Evolutionary conservation across 1,139 yeast genomes (phyloP).

Genomic region (Candida freyschussii): DNA sequence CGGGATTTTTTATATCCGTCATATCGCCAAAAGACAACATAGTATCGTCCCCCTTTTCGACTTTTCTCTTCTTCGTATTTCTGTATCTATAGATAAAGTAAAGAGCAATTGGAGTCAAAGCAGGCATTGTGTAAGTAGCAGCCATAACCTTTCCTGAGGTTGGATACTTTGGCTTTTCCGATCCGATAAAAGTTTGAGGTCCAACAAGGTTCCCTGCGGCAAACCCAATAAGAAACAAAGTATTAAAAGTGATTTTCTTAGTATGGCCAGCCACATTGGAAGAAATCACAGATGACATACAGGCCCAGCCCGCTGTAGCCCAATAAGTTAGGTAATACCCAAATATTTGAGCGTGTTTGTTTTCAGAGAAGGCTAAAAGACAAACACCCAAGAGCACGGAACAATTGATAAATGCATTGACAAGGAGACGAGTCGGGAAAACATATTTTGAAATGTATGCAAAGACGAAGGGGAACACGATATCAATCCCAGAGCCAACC

Average conservation of each 20-base stretch:
- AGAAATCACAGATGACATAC: conserved; percentile 28
- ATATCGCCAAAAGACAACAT: conserved; percentile 7
- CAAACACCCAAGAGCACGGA: no score
- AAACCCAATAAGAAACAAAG: conserved; percentile 46
- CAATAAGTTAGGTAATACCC: conserved; percentile 36
- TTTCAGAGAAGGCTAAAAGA: conserved; percentile 43
- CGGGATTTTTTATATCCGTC: conserved; percentile 9
- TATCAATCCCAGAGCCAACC: conserved; percentile 34
- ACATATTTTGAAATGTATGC: conserved; percentile 31
- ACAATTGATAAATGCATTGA: conserved; percentile 34
- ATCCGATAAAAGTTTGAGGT: conserved; percentile 39
- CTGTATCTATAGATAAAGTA: conserved; percentile 5
- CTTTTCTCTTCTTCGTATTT: conserved; percentile 4
- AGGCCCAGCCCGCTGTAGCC: conserved; percentile 34
- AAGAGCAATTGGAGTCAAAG: conserved; percentile 4
- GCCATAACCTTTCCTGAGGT: conserved; percentile 10
- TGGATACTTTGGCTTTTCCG: conserved; percentile 6
- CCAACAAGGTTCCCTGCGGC: conserved; percentile 48
- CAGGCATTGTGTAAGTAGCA: conserved; percentile 7
- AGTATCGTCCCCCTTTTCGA: conserved; percentile 7
- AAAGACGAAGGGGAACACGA: conserved; percentile 25
- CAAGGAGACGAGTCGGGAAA: conserved; percentile 36
- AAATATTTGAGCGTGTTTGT: conserved; percentile 35
- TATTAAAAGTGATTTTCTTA: conserved; percentile 36
- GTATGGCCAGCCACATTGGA: conserved; percentile 32